These are phyloP conservation scores for Aspergillus udagawae DNA, from an alignment of 2,329 filamentous ascomycete genomes.

Conservation along the genomic window DNA sequence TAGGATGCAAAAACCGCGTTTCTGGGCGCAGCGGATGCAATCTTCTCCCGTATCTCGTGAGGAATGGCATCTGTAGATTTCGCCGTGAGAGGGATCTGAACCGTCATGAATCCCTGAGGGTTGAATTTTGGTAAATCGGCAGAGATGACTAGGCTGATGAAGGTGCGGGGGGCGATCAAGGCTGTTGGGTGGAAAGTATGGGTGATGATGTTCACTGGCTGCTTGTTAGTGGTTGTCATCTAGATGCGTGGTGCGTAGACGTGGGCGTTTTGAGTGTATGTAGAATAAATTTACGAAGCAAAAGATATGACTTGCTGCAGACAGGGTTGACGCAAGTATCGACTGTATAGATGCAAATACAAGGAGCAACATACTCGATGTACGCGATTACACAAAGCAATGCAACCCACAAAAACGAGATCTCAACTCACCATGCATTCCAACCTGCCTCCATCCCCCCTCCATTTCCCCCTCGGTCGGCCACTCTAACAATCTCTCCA, in stretches of 20 bases:
- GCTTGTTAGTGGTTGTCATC: no score
- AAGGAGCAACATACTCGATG: no score
- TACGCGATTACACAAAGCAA: no score
- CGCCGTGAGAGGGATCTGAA: slow-evolving; percentile 29
- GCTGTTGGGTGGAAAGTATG: slow-evolving; percentile 32
- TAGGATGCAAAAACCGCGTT: slow-evolving; percentile 31
- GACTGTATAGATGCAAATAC: no score
- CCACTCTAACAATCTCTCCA: slow-evolving; percentile 30
- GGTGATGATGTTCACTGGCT: slow-evolving; percentile 32
- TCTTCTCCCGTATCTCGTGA: slow-evolving; percentile 14
- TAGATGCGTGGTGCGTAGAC: no score
- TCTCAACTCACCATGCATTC: slow-evolving; percentile 23
- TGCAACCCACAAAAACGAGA: no score
- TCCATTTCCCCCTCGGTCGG: slow-evolving; percentile 10
- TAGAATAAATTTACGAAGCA: no score
- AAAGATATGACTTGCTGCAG: no score
- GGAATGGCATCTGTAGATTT: slow-evolving; percentile 13
- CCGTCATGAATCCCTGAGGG: slow-evolving; percentile 26
- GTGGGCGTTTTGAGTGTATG: no score
- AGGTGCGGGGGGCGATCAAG: slow-evolving; percentile 31
- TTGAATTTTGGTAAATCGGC: slow-evolving; percentile 14
- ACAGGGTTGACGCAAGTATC: no score
- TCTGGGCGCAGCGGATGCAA: slow-evolving; percentile 19
- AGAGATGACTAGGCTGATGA: slow-evolving; percentile 31
- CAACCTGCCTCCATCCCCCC: slow-evolving; percentile 19